Evolutionary conservation across 441 rosid species (phyloP).

Genomic region (Erysimum cheiri): DNA sequence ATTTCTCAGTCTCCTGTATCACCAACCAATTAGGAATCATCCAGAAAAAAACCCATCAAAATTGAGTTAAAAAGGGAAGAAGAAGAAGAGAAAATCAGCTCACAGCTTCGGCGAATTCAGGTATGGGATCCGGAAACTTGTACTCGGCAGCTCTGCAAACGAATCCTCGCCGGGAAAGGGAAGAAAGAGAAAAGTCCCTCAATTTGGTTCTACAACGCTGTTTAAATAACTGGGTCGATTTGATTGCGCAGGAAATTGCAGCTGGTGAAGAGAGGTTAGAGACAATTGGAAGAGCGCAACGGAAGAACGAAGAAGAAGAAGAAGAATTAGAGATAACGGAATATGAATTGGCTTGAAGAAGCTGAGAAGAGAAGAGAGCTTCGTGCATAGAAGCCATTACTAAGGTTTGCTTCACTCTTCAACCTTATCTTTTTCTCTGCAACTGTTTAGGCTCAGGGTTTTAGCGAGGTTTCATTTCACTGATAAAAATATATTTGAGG

Average conservation of each 20-base stretch:
- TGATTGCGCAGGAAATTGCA: not conserved
- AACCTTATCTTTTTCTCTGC: slow-evolving; percentile 41
- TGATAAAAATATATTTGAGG: not conserved
- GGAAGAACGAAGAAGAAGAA: slow-evolving; percentile 38
- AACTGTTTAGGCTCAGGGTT: slow-evolving; percentile 27
- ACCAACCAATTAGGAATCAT: slow-evolving; percentile 6
- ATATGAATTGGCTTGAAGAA: slow-evolving; percentile 35
- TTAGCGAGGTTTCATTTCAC: slow-evolving; percentile 25
- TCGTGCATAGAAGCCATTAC: slow-evolving; percentile 51
- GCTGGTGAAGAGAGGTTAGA: slow-evolving; percentile 36
- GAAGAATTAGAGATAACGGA: slow-evolving; percentile 25
- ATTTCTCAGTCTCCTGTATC: slow-evolving; percentile 79
- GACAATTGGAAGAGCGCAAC: slow-evolving; percentile 25
- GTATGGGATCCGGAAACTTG: slow-evolving; percentile 88
- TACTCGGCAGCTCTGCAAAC: slow-evolving; percentile 73
- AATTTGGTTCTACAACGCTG: slow-evolving; percentile 37
- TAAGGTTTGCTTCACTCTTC: not conserved
- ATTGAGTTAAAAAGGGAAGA: not conserved
- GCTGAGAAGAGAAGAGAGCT: slow-evolving; percentile 41
- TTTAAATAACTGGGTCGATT: slow-evolving; percentile 29
- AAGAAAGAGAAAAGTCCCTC: slow-evolving; percentile 16
- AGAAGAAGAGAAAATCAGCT: slow-evolving; percentile 35
- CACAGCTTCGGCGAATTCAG: slow-evolving; percentile 85
- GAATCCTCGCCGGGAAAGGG: slow-evolving; percentile 35
- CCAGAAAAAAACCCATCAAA: not conserved